Conservation (phyloP, 2,329 filamentous ascomycete species). For the Venturiaceae sp. region DNA sequence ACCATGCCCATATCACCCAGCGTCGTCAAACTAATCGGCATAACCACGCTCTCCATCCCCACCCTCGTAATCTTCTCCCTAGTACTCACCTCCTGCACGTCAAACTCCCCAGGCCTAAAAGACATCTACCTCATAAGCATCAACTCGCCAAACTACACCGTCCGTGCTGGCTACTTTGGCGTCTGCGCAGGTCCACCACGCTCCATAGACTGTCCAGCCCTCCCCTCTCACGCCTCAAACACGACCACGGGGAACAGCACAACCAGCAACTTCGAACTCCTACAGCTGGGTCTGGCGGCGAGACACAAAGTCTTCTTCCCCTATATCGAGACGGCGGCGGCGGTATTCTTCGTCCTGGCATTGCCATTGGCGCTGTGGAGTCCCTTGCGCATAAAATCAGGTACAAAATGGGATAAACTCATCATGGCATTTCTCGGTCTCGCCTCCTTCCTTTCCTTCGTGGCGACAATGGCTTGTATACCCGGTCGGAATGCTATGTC, state of each 20-base stretch:
- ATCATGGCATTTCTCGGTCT: not conserved
- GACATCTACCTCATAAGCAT: not conserved
- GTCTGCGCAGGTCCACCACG: not conserved
- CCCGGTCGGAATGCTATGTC: not conserved
- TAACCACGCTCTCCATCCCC: not conserved
- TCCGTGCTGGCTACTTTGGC: not conserved
- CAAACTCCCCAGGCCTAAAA: not conserved
- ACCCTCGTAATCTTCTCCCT: not conserved
- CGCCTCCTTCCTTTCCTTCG: not conserved
- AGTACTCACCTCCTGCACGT: not conserved
- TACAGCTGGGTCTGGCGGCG: not conserved
- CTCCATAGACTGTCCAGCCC: not conserved
- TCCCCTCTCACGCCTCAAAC: not conserved
- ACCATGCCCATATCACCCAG: not conserved
- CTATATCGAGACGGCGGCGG: not conserved
- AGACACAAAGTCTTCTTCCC: not conserved
- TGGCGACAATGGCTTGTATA: not conserved
- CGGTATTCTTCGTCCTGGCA: not conserved
- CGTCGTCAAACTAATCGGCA: not conserved
- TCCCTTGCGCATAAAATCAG: not conserved
- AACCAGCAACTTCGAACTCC: not conserved
- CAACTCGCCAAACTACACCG: not conserved
- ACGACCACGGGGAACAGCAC: not conserved
- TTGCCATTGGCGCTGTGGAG: not conserved
- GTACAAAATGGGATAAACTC: not conserved